Evolutionary conservation across 805 yeast genomes (phyloP), one percentile per base, ranked within the genome.

Genomic region (Candida oleophila): DNA sequence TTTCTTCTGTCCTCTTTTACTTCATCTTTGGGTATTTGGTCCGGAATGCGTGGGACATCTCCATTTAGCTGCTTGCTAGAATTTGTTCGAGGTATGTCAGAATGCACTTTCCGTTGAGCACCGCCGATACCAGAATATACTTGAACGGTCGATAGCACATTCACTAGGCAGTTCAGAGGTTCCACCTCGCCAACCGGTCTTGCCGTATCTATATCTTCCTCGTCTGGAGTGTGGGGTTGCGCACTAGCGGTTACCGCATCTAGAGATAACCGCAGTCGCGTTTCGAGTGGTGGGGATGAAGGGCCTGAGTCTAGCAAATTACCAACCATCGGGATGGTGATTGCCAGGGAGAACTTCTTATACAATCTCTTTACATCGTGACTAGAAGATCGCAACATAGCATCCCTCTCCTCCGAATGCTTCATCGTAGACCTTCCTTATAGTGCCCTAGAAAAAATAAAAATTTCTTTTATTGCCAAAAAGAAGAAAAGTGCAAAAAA

Each of bases 201-300:
- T 1, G 71, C 73, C 16, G 55, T 51, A 44, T 69, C 74, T 5
- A 54, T 53, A 7, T 65, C 71, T 3, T 61, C 69, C 41, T 46
- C 56, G 16, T 25, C 46, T 5, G 30, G 30, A 25, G 30, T 7
- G 30, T 5, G 11, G 9, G 30, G 30, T n/a, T n/a, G n/a, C n/a
- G n/a, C n/a, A n/a, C n/a, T n/a, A 25, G 30, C 30, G 5, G 11
- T 7, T 7, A 11, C 30, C 5, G 30, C 5, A 25, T 25, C 30
- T 11, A 25, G 5, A 11, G 30, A 25, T 7, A 25, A 25, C 9
- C 11, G 9, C 11, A 7, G 30, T 11, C 11, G 30, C 30, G 11
- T 25, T 25, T 25, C 30, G 9, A 11, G 5, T 25, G 36, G 18
- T 5, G 36, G 36, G 5, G 36, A 42, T 25, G 45, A 33, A 16